Percentiles rank a stretch among this genome's conserved stretches.
Evolutionary conservation across 352 stramenopile species (phyloP).

Genomic region (Phytophthora kernoviae): DNA sequence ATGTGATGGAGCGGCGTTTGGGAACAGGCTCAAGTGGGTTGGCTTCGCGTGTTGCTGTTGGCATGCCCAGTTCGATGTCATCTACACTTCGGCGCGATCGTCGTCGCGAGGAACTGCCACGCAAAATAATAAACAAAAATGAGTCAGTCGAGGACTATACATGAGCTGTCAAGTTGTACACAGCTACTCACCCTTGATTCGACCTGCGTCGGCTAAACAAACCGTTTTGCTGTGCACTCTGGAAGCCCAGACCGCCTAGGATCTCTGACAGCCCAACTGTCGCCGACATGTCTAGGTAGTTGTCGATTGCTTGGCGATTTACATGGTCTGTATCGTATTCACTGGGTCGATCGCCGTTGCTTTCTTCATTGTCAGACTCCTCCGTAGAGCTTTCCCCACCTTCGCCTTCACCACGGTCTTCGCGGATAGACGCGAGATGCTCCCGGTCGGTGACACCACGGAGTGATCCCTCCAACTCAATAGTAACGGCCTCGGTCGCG

Average conservation of each 20-base stretch:
- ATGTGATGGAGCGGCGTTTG: conserved; percentile 82
- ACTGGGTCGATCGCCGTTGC: conserved; percentile 23
- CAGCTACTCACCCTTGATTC: conserved; percentile 35
- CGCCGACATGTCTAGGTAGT: conserved; percentile 86
- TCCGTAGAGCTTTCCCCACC: conserved; percentile 36
- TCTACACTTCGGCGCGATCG: conserved; percentile 59
- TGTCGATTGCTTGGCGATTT: conserved; percentile 82
- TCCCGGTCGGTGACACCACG: conserved; percentile 14
- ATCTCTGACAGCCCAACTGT: conserved; percentile 76
- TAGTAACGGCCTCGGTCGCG: conserved; percentile 1
- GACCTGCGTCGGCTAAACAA: conserved; percentile 65
- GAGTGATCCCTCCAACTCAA: conserved; percentile 8
- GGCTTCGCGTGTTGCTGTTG: conserved; percentile 48
- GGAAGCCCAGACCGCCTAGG: conserved; percentile 61
- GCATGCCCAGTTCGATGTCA: conserved; percentile 80
- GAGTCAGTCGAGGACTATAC: not conserved
- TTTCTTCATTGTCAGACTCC: conserved; percentile 37
- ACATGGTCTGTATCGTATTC: conserved; percentile 51
- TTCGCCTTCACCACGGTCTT: conserved; percentile 15
- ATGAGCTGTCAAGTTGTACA: conserved; percentile 23
- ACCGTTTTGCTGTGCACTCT: conserved; percentile 49
- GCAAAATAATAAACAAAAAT: conserved; percentile 8
- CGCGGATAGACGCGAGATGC: conserved; percentile 17
- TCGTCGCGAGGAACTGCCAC: conserved; percentile 15
- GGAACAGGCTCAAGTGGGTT: conserved; percentile 49